Base-by-base conservation (phyloP, 345 rosid species). In the Capsella bursapastoris region DNA sequence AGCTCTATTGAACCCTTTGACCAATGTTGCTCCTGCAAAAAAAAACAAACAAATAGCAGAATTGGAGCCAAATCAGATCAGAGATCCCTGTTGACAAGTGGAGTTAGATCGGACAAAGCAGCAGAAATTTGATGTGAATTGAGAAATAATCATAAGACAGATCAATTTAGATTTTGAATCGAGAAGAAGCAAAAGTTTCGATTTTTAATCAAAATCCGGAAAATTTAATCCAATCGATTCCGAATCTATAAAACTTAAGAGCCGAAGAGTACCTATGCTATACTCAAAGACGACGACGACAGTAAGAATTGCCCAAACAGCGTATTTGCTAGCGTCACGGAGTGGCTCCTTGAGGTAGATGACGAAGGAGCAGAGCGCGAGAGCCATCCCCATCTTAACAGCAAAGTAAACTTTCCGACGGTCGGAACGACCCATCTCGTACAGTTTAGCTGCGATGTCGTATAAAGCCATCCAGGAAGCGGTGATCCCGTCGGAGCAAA, bases 231-330 rank as follows among this genome's bases (percentile, higher is more conserved):
- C 8, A 45, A n/a, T 29, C 32, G 48, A 40, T 35, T 34, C 11
- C 6, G 32, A 50, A 66, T 35, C 27, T 49, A 6, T 34, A 53
- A 28, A 2, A 53, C 57, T 34, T 10, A 2, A 2, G 31, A 45
- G 28, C 8, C 27, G 13, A n/a, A 22, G 7, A 70, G 50, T 79
- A 92, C 98, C 96, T 71, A 90, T 86, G 82, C 87, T 93, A 83
- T 76, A 93, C 68, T 93, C 98, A 50, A 93, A 93, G 68, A 93
- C 97, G 13, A 93, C 97, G 28, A 93, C 92, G 4, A 90, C 96
- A 0, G 97, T 93, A 15, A 93, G 90, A 27, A 93, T 83, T 2
- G 96, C 95, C 98, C 98, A 93, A 52, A 93, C 85, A 34, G 97
- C 84, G 78, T 89, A 90, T 68, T 90, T 88, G 71, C 81, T 82